These are phyloP conservation scores for Setomelanomma holmii DNA, from an alignment of 2,329 filamentous ascomycete genomes.

Conservation along the genomic window DNA sequence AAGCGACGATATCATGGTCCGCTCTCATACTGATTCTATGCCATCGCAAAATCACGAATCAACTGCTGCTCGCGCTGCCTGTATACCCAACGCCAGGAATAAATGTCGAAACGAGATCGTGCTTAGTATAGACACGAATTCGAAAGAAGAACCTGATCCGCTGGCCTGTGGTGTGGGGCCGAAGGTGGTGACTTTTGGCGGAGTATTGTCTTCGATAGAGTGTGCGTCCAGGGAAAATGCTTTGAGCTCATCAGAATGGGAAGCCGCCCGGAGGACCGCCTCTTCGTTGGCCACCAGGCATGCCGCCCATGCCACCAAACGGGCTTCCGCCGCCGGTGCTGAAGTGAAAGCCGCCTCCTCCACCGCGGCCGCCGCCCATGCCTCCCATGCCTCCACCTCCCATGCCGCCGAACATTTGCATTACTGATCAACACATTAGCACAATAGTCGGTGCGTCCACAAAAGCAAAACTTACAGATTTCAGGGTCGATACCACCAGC, in stretches of 20 bases:
- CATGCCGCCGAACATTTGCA: conserved; percentile 48
- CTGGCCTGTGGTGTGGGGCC: background rate
- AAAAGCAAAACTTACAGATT: conserved; percentile 34
- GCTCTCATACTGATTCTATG: conserved; percentile 8
- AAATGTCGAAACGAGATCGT: conserved; percentile 17
- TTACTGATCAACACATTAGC: conserved; percentile 36
- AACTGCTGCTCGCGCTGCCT: conserved; percentile 29
- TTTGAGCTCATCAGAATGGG: conserved; percentile 20
- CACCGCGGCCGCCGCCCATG: conserved; percentile 53
- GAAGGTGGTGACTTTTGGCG: background rate
- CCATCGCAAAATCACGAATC: conserved; percentile 21
- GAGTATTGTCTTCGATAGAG: background rate
- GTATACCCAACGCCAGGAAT: conserved; percentile 35
- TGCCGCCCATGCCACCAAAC: conserved; percentile 45
- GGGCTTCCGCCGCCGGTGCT: conserved; percentile 50
- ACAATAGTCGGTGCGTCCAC: background rate
- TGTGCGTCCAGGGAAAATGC: background rate
- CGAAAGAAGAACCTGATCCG: conserved; percentile 1
- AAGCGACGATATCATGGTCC: conserved; percentile 13
- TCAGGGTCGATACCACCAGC: conserved; percentile 54
- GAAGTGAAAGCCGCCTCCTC: conserved; percentile 59
- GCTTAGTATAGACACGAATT: conserved; percentile 30
- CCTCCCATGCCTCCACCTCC: conserved; percentile 52
- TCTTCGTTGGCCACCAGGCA: conserved; percentile 42
- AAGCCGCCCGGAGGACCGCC: conserved; percentile 43